A percentile compares a stretch with the other conserved stretches of the same genome.
Evolutionary conservation across 106 monocot species (phyloP).

Genomic region (Dendrobium huoshanense): DNA sequence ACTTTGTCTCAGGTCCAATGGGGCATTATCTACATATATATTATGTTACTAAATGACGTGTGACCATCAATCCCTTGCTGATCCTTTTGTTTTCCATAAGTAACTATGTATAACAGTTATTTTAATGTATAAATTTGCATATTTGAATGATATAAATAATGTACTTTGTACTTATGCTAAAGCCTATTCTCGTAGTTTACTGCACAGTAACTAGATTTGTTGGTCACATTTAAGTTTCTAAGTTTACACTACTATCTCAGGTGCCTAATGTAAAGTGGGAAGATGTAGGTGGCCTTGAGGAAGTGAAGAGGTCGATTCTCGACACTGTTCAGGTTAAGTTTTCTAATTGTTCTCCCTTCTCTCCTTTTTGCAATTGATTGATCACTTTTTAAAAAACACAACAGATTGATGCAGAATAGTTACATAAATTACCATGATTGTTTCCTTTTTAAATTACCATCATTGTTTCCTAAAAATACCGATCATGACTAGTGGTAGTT

Average conservation of each 20-base stretch:
- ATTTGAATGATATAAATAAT: neutral
- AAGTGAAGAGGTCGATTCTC: constrained; percentile 89
- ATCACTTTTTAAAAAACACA: too few species aligned
- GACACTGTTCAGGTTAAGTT: too few species aligned
- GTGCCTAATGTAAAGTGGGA: constrained; percentile 99
- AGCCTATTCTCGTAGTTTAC: neutral
- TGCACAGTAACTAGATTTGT: neutral
- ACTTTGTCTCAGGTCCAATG: neutral
- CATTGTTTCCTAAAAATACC: too few species aligned
- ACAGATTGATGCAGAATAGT: too few species aligned
- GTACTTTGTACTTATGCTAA: neutral
- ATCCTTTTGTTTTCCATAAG: neutral
- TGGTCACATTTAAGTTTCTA: neutral
- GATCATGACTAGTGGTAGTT: too few species aligned
- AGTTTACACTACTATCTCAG: constrained; percentile 28
- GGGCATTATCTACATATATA: neutral
- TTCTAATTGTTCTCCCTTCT: too few species aligned
- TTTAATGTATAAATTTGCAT: neutral
- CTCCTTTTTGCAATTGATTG: too few species aligned
- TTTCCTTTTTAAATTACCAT: too few species aligned
- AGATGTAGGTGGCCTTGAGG: constrained; percentile 99
- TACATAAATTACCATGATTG: too few species aligned
- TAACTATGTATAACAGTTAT: neutral
- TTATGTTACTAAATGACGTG: neutral
- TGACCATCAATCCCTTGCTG: neutral